A percentile compares a stretch with the other conserved stretches of the same genome.
phyloP scores from a whole-genome alignment of 2,329 filamentous ascomycete species.

The Cladorrhinum sp. region DNA sequence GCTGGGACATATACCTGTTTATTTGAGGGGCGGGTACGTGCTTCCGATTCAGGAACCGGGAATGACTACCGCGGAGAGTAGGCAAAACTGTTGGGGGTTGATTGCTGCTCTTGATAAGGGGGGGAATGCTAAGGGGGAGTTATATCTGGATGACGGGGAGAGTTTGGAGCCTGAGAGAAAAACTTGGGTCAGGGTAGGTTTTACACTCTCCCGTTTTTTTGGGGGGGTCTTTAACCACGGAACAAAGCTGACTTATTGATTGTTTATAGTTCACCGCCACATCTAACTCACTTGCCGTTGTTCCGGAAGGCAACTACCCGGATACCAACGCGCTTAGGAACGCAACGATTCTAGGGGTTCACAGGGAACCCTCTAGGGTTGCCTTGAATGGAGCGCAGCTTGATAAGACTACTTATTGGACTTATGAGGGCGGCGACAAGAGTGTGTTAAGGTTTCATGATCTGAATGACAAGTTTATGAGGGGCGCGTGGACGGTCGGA shows the following conservation, averaged over 20 bases:
- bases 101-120: slow-evolving; percentile 57
- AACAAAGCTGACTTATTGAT: slow-evolving; percentile 8
- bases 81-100: slow-evolving; percentile 64
- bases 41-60: slow-evolving; percentile 66
- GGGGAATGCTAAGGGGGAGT: slow-evolving; percentile 55
- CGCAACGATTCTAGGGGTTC: slow-evolving; percentile 60
- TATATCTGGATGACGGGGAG: slow-evolving; percentile 76
- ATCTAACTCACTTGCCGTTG: slow-evolving; percentile 44
- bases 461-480: slow-evolving; percentile 45
- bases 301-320: slow-evolving; percentile 48
- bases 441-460: slow-evolving; percentile 50
- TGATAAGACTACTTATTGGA: slow-evolving; percentile 39
- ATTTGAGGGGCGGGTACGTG: slow-evolving; percentile 64
- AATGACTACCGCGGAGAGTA: slow-evolving; percentile 62
- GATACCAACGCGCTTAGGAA: slow-evolving; percentile 59
- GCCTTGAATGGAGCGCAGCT: slow-evolving; percentile 50
- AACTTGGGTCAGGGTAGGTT: slow-evolving; percentile 49
- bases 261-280: slow-evolving; percentile 39
- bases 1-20: slow-evolving; percentile 70
- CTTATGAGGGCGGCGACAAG: slow-evolving; percentile 44
- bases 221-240: neutral
- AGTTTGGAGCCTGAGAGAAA: slow-evolving; percentile 56
- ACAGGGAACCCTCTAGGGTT: slow-evolving; percentile 40
- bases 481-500: slow-evolving; percentile 55
- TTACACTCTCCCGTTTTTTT: neutral